A percentile compares a stretch with the other conserved stretches of the same genome.
Evolutionary conservation across 345 rosid genomes (phyloP).

Genomic region (Citrus hindsii): DNA sequence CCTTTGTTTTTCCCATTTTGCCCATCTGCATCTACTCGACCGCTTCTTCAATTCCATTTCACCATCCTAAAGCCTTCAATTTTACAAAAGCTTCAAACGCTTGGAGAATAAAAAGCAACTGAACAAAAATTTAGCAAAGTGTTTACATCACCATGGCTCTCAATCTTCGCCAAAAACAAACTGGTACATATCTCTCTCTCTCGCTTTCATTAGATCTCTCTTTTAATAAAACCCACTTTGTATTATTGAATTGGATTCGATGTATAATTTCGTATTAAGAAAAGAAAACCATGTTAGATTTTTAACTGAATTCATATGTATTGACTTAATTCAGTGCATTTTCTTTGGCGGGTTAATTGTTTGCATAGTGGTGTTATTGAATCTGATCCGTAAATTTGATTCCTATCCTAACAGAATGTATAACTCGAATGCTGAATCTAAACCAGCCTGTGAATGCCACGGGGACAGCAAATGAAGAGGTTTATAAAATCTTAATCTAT

Average conservation of each 20-base stretch:
- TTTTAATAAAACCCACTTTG: constrained; percentile 6
- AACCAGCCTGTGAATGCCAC: constrained; percentile 87
- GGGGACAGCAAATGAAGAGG: constrained; percentile 82
- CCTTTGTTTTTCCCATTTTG: background rate
- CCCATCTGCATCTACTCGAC: background rate
- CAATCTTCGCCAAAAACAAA: constrained; percentile 93
- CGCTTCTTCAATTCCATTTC: background rate
- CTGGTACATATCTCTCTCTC: constrained; percentile 48
- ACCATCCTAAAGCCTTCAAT: background rate
- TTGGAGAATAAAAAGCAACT: background rate
- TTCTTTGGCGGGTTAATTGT: background rate
- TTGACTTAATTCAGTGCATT: background rate
- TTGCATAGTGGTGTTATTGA: background rate
- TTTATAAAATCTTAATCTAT: constrained; percentile 94
- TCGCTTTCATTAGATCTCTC: background rate
- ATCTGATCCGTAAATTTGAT: constrained; percentile 23
- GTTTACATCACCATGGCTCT: constrained; percentile 60
- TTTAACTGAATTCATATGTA: background rate
- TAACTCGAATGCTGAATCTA: constrained; percentile 88
- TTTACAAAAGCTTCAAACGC: background rate
- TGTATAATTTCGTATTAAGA: background rate
- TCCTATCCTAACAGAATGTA: constrained; percentile 55
- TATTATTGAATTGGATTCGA: background rate
- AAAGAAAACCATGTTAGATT: constrained; percentile 5
- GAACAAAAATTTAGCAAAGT: background rate